Evolutionary conservation across 192 early-diverging fungal species (phyloP).

Genomic region (Coemansia sp.): DNA sequence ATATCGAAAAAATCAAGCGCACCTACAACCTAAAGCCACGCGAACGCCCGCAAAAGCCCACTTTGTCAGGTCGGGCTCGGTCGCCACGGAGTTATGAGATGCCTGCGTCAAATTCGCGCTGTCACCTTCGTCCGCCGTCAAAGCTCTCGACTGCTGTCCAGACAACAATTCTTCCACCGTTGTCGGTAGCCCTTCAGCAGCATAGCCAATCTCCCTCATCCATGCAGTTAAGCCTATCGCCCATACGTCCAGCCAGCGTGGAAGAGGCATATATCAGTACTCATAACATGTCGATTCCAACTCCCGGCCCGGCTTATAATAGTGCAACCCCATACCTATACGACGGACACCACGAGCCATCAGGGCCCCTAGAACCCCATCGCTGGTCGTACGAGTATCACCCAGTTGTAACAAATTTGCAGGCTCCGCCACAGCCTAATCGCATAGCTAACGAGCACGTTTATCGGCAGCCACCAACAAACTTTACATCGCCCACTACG

Average conservation of each 20-base stretch:
- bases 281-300: background rate
- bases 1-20: slow-evolving; percentile 21
- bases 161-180: background rate
- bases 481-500: background rate
- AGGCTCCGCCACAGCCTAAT: background rate
- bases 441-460: background rate
- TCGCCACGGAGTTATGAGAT: background rate
- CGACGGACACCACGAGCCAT: background rate
- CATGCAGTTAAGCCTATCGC: background rate
- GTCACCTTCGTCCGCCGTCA: background rate
- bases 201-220: background rate
- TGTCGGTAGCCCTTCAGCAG: background rate
- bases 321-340: background rate
- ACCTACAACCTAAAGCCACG: slow-evolving; percentile 13
- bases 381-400: background rate
- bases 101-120: background rate
- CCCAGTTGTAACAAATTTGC: background rate
- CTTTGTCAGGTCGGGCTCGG: background rate
- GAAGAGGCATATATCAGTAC: background rate
- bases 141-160: background rate
- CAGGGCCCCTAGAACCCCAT: background rate
- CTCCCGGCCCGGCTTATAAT: background rate
- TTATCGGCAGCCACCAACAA: background rate
- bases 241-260: background rate
- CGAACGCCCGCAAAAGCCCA: background rate